Base-by-base conservation (phyloP, 345 rosid genomes). In the Ceriops tagal region DNA sequence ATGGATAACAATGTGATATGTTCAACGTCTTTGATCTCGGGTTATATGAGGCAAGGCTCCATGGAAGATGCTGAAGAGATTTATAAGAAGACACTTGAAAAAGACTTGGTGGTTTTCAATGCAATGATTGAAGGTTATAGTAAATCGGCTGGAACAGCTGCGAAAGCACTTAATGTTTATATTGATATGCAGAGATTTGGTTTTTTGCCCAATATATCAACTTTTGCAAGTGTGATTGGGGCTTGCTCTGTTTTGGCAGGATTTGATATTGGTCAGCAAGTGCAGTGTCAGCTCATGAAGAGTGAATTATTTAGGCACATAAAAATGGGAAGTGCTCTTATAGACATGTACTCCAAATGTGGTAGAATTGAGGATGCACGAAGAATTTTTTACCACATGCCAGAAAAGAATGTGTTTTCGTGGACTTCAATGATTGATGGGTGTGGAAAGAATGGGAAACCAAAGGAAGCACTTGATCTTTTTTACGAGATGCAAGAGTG, bases 361-460 rank as follows among this genome's bases (percentile, higher is more conserved):
- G 98, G 97, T 35, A 87, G 80, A 68, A 75, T 83, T 10, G 81
- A 81, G 53, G 86, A 91, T 72, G 95, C 92, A 18, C 69, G 84
- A 57, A 83, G 79, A 61, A 67, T 83, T 59, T 93, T 93, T 61
- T 81, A 88, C 28, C 53, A 75, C 72, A 89, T 91, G 95, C 75
- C 75, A 20, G 76, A 81, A 69, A 92, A 69, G 80, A 93, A 89
- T 58, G 95, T 93, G 37, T 89, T 91, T 79, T 82, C 97, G 0
- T 93, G 98, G 98, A 88, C 96, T 61, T 93, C 97, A 1, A 82
- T 93, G 97, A 91, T 93, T 27, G 98, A 88, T 85, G 98, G 98
- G n/a, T 89, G 83, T 62, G 98, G 97, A 11, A 91, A 88, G 80
- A 93, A 88, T 71, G 97, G 97, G 52, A 75, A 78, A 59, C 84